Conservation (phyloP, 306 rosid species). For the Carpinus fangiana region DNA sequence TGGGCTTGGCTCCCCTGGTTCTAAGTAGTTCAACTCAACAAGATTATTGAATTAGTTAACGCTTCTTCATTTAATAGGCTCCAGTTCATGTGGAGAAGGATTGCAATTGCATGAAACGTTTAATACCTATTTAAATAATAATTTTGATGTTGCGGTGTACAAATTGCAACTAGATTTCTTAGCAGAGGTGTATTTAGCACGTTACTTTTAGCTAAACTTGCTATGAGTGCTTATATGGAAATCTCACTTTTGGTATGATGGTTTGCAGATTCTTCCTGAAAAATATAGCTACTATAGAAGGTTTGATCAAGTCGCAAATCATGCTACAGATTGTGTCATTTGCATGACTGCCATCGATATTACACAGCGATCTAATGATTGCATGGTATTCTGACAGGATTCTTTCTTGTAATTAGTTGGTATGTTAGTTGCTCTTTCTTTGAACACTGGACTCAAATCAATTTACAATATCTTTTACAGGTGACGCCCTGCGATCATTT, state of each 20-base stretch:
- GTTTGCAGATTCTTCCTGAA: constrained; percentile 85
- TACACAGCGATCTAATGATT: constrained; percentile 65
- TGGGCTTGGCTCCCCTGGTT: background rate
- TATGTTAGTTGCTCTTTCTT: constrained; percentile 16
- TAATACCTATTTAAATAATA: background rate
- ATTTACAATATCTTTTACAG: constrained; percentile 40
- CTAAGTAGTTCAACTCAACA: background rate
- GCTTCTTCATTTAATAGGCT: background rate
- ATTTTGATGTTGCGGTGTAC: background rate
- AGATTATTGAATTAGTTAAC: background rate
- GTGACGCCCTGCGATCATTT: constrained; percentile 98
- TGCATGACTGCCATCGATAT: constrained; percentile 89
- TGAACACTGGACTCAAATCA: constrained; percentile 27
- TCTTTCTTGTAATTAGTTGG: background rate
- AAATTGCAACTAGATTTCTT: constrained; percentile 7
- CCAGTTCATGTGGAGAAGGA: background rate
- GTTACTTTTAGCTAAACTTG: constrained; percentile 14
- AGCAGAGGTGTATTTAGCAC: constrained; percentile 4
- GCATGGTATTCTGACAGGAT: constrained; percentile 64
- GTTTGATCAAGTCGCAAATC: constrained; percentile 61
- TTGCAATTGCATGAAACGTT: background rate
- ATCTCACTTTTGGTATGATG: constrained; percentile 26
- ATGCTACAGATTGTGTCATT: constrained; percentile 82
- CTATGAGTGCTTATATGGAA: constrained; percentile 13
- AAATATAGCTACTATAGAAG: constrained; percentile 87